Base-by-base conservation (phyloP, 2,329 filamentous ascomycete genomes). In the Chaetomium olivaceum region DNA sequence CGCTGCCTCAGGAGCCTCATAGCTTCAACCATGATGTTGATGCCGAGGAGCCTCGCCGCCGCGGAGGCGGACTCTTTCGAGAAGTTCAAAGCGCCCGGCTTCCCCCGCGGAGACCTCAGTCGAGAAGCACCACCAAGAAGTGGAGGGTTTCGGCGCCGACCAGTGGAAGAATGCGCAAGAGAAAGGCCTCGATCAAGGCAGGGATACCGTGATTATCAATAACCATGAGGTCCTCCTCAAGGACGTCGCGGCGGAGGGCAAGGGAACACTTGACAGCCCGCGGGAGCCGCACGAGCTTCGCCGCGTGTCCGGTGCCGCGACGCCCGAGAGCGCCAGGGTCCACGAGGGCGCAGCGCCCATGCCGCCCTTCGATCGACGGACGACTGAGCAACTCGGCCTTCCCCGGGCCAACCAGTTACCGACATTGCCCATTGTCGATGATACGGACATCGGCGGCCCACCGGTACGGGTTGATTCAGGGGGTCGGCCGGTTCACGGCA, bases 361-460 rank as follows among this genome's bases (percentile, higher is more conserved):
- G 66, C 86, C 87, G 5, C 77, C 80, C 1, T 73, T 88, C 4
- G 80, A 84, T 58, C 83, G 88, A 46, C 82, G 86, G 70, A 87
- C 87, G 36, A 91, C 88, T 1, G 81, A 85, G n/a, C 85, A 89
- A 70, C 79, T 91, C 8, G 90, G 89, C 0, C 79, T 92, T n/a
- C 83, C 88, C 14, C 83, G 87, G 57, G 81, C 89, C 9, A 90
- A 87, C 29, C 89, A 92, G 73, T 81, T 93, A 11, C 89, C 91
- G 16, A 82, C 88, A 2, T 80, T 95, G 4, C 91, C 91, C 4
- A 74, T 84, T 3, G 80, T 82, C 16, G 92, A 93, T 71, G 93
- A 97, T 72, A 90, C 89, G 5, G 93, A 96, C 73, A 94, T 92
- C 73, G 90, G 91, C 36, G 91, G 90, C 0, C 90, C 91, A 23